phyloP scores from a whole-genome alignment of 1,284 basidiomycete genomes.

The Fomitopsis betulina region DNA sequence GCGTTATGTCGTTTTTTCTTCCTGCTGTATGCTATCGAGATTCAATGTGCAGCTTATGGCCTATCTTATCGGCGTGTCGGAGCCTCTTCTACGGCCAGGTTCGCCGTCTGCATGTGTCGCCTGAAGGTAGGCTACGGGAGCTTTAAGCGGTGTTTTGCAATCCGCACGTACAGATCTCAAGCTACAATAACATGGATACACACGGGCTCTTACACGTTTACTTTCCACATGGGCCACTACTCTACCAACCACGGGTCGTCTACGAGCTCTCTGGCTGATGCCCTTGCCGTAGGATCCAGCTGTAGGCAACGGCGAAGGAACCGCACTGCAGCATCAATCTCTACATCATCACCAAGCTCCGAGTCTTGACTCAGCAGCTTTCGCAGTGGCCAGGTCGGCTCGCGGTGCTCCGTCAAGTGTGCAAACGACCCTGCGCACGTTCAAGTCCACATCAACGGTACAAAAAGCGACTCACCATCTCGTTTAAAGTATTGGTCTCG shows the following conservation, averaged over 20 bases:
- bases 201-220: too few relatives aligned
- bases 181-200: too few relatives aligned
- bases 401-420: constrained; percentile 3
- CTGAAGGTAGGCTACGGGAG: too few relatives aligned
- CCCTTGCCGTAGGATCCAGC: constrained; percentile 6
- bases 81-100: too few relatives aligned
- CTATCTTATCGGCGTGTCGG: too few relatives aligned
- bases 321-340: neutral
- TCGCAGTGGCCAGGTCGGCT: constrained; percentile 7
- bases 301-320: constrained; percentile 8
- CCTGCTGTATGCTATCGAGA: neutral
- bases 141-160: too few relatives aligned
- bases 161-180: too few relatives aligned
- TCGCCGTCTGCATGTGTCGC: too few relatives aligned
- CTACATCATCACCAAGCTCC: constrained; percentile 2
- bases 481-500: constrained; percentile 8
- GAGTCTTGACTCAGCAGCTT: constrained; percentile 3
- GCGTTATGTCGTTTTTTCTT: neutral
- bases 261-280: constrained; percentile 9
- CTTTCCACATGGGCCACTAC: too few relatives aligned
- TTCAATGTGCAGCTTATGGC: neutral
- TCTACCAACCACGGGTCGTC: constrained; percentile 9
- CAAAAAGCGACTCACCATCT: constrained; percentile 1
- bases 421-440: constrained; percentile 4
- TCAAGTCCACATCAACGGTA: neutral